These are phyloP conservation scores for Nicotiana benthamiana DNA, from an alignment of 257 asterid genomes.

Conservation along the genomic window DNA sequence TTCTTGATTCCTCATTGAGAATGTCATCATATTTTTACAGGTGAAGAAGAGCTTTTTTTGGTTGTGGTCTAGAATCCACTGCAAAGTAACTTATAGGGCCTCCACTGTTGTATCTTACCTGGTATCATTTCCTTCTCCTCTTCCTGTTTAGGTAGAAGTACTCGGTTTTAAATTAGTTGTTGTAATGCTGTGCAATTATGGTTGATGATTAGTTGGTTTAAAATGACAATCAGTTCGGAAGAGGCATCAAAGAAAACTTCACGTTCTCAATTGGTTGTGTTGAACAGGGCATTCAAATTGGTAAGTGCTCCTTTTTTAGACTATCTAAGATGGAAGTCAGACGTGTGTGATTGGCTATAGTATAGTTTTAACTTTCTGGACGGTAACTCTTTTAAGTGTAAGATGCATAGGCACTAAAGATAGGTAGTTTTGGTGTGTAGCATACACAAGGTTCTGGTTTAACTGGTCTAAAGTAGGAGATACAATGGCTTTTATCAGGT, in stretches of 20 bases:
- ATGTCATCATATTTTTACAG: neutral
- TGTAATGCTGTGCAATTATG: slow-evolving; percentile 4
- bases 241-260: slow-evolving; percentile 36
- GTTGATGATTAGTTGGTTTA: slow-evolving; percentile 17
- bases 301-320: slow-evolving; percentile 20
- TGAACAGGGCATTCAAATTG: slow-evolving; percentile 56
- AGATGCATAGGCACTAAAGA: neutral
- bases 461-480: neutral
- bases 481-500: neutral
- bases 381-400: neutral
- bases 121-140: neutral
- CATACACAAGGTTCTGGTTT: neutral
- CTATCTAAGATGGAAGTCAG: neutral
- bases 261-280: slow-evolving; percentile 45
- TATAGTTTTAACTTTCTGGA: neutral
- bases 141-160: neutral
- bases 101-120: neutral
- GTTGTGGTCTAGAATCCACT: neutral
- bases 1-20: neutral
- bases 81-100: neutral
- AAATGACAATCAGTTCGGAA: slow-evolving; percentile 20
- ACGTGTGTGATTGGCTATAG: neutral
- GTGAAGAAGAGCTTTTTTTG: neutral
- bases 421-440: neutral
- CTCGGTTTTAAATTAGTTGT: neutral